These are phyloP conservation scores for Hsuehochloa calcarea DNA, from an alignment of 176 grass and related monocot genomes.

Conservation along the genomic window DNA sequence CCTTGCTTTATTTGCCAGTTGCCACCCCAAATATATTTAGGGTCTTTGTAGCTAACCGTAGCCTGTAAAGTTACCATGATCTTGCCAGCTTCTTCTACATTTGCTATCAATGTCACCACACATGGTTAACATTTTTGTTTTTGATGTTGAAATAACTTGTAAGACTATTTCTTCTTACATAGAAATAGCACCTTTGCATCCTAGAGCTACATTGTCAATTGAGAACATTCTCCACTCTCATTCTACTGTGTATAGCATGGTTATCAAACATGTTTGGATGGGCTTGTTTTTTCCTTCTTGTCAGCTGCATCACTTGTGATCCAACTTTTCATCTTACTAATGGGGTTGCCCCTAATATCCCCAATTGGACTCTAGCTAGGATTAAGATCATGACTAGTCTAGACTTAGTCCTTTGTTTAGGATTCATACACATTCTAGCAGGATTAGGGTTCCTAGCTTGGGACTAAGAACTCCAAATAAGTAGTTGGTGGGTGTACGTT, in stretches of 20 bases:
- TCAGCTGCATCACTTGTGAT: background rate
- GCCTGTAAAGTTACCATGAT: constrained; percentile 3
- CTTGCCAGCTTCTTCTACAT: background rate
- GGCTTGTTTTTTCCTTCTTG: background rate
- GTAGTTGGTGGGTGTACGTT: background rate
- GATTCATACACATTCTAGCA: background rate
- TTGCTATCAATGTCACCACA: background rate
- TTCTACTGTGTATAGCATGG: background rate
- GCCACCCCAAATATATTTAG: background rate
- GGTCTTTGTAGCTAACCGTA: background rate
- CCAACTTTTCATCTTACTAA: background rate
- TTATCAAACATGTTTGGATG: constrained; percentile 4
- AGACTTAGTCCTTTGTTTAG: background rate
- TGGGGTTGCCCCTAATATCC: background rate
- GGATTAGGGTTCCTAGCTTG: background rate
- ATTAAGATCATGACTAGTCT: background rate
- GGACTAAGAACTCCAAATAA: background rate
- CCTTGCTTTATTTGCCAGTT: constrained; percentile 8
- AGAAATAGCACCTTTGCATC: constrained; percentile 3
- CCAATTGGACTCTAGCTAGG: background rate
- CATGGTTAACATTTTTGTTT: background rate
- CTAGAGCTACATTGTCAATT: background rate
- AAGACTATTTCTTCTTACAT: background rate
- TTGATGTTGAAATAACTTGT: background rate
- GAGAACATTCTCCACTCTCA: background rate